Evolutionary conservation across 2,329 filamentous ascomycete species (phyloP), one percentile per base, ranked within the genome.

Genomic region (Zelopaecilomyces penicillatus): DNA sequence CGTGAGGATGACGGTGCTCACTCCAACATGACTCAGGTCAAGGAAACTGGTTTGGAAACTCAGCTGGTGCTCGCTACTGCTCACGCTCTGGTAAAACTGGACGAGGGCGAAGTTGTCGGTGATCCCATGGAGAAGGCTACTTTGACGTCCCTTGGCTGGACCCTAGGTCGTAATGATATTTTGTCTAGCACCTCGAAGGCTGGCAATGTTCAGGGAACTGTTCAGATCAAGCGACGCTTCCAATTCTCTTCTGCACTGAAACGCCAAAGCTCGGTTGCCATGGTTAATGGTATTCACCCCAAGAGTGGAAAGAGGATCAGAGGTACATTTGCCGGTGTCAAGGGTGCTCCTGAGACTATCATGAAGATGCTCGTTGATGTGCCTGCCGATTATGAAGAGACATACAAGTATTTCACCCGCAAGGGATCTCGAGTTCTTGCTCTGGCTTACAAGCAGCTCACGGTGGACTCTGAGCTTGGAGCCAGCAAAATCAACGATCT

Each of bases 51-150:
- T 33, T 73, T 90, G 37, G 83, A 95, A 55, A 97, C 93, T 0
- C 94, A 90, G 6, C 74, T 98, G 45, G 93, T 97, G 43, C 80
- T 98, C 43, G 91, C 93, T 36, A 95, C 90, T 9, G 93, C 93
- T 3, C 93, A 98, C 62, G 93, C 93, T 36, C 74, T 98, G 29
- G 94, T 98, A 41, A 96, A 91, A 62, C 76, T 98, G 11, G 93
- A 98, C 53, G 93, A 98, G 63, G 93, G 93, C 19, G 93, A 98
- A 9, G 85, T 97, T 54, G 93, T 98, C 37, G 93, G 93, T 57
- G 93, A 98, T 60, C 93, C 93, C 2, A 98, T 98, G 93, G 93
- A 98, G 62, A 97, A 97, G 68, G 93, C 93, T 37, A 97, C 93
- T 2, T 72, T 98, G 29, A 73, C 76, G 40, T 89, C 91, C 45